Evolutionary conservation across 2,329 filamentous ascomycete genomes (phyloP), one percentile per base, ranked within the genome.

Genomic region (Colletotrichum simmondsii): DNA sequence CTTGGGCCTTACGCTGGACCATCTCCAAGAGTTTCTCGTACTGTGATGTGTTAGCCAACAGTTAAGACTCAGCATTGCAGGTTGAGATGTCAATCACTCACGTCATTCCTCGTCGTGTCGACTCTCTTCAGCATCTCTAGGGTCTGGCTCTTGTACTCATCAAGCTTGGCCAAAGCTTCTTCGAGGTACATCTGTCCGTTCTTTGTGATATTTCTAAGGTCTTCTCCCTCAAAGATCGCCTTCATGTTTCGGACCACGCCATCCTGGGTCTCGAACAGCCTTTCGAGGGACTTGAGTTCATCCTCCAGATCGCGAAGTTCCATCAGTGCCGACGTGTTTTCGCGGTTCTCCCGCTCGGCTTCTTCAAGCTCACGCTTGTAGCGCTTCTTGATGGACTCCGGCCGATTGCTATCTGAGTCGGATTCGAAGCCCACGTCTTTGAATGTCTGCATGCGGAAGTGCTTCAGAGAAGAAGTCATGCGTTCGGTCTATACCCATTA

Each of bases 1-100:
- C 89, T 76, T 92, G 91, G 0, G 90, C 90, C 76, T 92, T 90
- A 19, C 91, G 89, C 77, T 92, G 90, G 53, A 91, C 90, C 85
- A 92, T 91, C 78, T 92, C 90, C 14, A 92, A 87, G 5, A 92
- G 85, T 74, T 91, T 91, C 76, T 92, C 90, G 74, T 91, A 92
- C 74, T 73, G 24, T 8, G 1, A 6, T 0, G 0, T 16, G 14
- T 65, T 0, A 65, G 60, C 8, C n/a, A 0, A 7, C 12, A 1
- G 2, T 19, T 4, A 5, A 6, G 14, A 42, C 0, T 6, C 35
- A 42, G 16, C 1, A 7, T 4, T 10, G 28, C 10, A 61, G 8
- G 12, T 37, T 16, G n/a, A 12, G 1, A 11, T 16, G 12, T 0
- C 16, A 7, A 16, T 0, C 8, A 58, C 71, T 56, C n/a, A 72